phyloP scores from a whole-genome alignment of 2,329 filamentous ascomycete genomes.

The Penicillium sclerotigenum region DNA sequence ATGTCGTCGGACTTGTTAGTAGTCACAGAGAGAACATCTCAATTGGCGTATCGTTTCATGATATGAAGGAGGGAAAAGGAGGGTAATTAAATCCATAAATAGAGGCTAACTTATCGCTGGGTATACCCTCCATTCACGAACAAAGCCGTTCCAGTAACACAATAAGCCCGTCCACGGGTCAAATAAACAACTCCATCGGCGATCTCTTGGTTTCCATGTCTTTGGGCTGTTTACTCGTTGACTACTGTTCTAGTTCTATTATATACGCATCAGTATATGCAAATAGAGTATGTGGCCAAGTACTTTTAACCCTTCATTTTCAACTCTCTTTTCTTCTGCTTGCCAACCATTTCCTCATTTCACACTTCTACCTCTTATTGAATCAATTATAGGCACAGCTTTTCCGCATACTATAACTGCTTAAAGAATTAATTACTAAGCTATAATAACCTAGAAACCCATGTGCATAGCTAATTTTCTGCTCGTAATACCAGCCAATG shows the following conservation, averaged over 20 bases:
- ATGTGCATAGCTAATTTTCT: not conserved
- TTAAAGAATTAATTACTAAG: not conserved
- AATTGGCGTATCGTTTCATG: not conserved
- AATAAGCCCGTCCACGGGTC: constrained; percentile 18
- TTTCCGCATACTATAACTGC: no score
- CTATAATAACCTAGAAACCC: not conserved
- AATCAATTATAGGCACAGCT: no score
- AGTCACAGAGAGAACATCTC: constrained; percentile 43
- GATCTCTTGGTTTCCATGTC: no score
- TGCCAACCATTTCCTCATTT: no score
- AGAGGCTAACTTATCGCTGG: constrained; percentile 3
- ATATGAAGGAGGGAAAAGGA: no score
- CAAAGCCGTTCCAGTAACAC: constrained; percentile 19
- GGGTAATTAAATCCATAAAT: not conserved
- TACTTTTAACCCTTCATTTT: no score
- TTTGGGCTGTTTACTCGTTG: no score
- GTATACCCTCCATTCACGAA: constrained; percentile 21
- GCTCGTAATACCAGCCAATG: not conserved
- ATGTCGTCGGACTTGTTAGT: constrained; percentile 35
- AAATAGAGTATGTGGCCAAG: no score
- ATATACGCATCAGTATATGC: no score
- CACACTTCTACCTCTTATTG: no score
- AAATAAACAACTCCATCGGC: constrained; percentile 20
- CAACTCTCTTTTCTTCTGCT: no score
- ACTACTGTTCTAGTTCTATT: no score